A percentile compares a stretch with the other conserved stretches of the same genome.
These are phyloP conservation scores for Candida montana DNA, from an alignment of 805 yeast genomes.

Conservation along the genomic window DNA sequence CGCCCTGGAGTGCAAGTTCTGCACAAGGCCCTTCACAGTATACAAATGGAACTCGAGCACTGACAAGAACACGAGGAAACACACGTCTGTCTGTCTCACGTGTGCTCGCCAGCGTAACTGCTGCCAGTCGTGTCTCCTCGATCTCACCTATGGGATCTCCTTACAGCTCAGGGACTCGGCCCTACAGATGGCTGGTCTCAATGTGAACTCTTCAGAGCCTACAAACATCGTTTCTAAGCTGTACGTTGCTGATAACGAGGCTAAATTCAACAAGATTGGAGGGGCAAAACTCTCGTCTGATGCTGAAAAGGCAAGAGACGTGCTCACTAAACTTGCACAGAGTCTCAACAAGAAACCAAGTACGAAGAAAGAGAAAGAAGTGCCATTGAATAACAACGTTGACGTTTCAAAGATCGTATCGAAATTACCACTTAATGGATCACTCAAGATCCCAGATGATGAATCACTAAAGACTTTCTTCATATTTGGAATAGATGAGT, in stretches of 20 bases:
- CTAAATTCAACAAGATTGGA: slow-evolving; percentile 27
- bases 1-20: slow-evolving; percentile 81
- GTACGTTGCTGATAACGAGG: slow-evolving; percentile 50
- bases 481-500: slow-evolving; percentile 66
- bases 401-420: slow-evolving; percentile 50
- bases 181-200: slow-evolving; percentile 60
- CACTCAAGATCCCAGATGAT: slow-evolving; percentile 40
- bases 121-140: slow-evolving; percentile 86
- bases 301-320: slow-evolving; percentile 39
- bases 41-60: slow-evolving; percentile 63
- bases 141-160: slow-evolving; percentile 77
- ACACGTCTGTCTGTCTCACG: slow-evolving; percentile 69
- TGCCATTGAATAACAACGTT: slow-evolving; percentile 19
- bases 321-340: slow-evolving; percentile 41
- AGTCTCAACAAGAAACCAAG: slow-evolving; percentile 12
- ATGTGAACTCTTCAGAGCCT: slow-evolving; percentile 34
- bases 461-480: slow-evolving; percentile 52
- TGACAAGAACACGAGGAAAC: slow-evolving; percentile 38
- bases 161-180: slow-evolving; percentile 75
- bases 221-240: slow-evolving; percentile 49
- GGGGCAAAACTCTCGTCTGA: slow-evolving; percentile 32
- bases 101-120: slow-evolving; percentile 79
- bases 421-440: slow-evolving; percentile 65
- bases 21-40: slow-evolving; percentile 80
- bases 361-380: slow-evolving; percentile 9